phyloP scores from a whole-genome alignment of 345 rosid species.

The Acer saccharum region DNA sequence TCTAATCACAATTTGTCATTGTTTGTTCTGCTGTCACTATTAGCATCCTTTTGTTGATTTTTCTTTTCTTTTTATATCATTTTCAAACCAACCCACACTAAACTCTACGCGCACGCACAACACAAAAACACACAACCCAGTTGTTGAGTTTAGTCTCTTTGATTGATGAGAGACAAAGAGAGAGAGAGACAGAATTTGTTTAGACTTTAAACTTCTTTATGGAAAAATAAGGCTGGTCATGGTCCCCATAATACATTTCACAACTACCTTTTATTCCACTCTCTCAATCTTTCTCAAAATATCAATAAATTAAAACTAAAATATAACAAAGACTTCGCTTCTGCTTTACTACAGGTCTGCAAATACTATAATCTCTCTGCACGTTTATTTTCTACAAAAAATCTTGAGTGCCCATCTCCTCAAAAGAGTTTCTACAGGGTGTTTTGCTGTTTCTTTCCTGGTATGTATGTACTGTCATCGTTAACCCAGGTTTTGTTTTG shows the following conservation, averaged over 20 bases:
- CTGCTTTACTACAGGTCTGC: slow-evolving; percentile 50
- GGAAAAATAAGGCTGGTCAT: slow-evolving; percentile 29
- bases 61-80: slow-evolving; percentile 9
- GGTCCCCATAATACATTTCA: slow-evolving; percentile 43
- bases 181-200: slow-evolving; percentile 1
- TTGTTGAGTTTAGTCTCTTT: slow-evolving; percentile 14
- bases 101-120: background rate
- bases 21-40: slow-evolving; percentile 29
- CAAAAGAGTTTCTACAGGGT: slow-evolving; percentile 11
- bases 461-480: slow-evolving; percentile 25
- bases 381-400: slow-evolving; percentile 24
- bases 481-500: slow-evolving; percentile 9
- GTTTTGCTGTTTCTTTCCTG: slow-evolving; percentile 25
- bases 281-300: background rate
- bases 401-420: slow-evolving; percentile 31
- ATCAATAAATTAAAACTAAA: background rate
- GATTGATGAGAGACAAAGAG: slow-evolving; percentile 16
- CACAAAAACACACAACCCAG: background rate
- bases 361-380: slow-evolving; percentile 16
- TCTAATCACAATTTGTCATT: slow-evolving; percentile 17
- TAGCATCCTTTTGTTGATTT: slow-evolving; percentile 20
- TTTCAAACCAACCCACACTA: slow-evolving; percentile 9
- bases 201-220: background rate
- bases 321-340: slow-evolving; percentile 33
- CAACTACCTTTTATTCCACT: slow-evolving; percentile 36